A percentile compares a stretch with the other conserved stretches of the same genome.
phyloP scores from a whole-genome alignment of 768 basidiomycete genomes.

The Phylloporus scabripes region DNA sequence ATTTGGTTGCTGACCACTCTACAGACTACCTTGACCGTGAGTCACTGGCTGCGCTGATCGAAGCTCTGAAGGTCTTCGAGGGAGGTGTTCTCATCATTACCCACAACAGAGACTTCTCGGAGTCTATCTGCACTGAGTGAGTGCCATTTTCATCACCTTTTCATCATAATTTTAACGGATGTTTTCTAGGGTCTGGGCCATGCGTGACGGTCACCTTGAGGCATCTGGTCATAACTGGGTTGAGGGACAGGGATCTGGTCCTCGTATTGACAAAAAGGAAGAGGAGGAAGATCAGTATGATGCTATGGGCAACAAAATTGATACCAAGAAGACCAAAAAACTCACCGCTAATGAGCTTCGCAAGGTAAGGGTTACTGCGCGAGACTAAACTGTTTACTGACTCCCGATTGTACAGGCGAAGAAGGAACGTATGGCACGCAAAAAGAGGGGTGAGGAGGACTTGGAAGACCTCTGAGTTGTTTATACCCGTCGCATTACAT shows the following conservation, averaged over 20 bases:
- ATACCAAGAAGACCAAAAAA: conserved; percentile 82
- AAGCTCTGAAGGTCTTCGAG: conserved; percentile 95
- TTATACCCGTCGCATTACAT: conserved; percentile 5
- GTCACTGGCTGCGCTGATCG: conserved; percentile 97
- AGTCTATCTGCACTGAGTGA: conserved; percentile 89
- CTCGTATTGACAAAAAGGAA: conserved; percentile 91
- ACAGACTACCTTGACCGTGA: conserved; percentile 98
- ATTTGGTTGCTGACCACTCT: neutral
- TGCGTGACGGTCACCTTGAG: conserved; percentile 94
- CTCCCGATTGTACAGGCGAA: conserved; percentile 43
- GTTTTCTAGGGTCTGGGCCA: conserved; percentile 79
- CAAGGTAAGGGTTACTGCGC: conserved; percentile 44
- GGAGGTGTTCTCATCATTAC: conserved; percentile 98
- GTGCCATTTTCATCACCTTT: conserved; percentile 2
- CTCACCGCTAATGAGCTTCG: conserved; percentile 74
- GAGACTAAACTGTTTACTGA: conserved; percentile 9
- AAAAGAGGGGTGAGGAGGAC: conserved; percentile 81
- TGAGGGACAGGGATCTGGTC: conserved; percentile 93
- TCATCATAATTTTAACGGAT: neutral
- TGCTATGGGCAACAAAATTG: conserved; percentile 98
- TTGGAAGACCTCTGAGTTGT: conserved; percentile 48
- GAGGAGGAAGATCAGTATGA: conserved; percentile 91
- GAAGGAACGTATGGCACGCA: conserved; percentile 93
- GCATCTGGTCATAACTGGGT: conserved; percentile 99
- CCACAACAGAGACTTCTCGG: conserved; percentile 98